Evolutionary conservation across 2,329 filamentous ascomycete species (phyloP).

Genomic region (Arachnomyces sp.): DNA sequence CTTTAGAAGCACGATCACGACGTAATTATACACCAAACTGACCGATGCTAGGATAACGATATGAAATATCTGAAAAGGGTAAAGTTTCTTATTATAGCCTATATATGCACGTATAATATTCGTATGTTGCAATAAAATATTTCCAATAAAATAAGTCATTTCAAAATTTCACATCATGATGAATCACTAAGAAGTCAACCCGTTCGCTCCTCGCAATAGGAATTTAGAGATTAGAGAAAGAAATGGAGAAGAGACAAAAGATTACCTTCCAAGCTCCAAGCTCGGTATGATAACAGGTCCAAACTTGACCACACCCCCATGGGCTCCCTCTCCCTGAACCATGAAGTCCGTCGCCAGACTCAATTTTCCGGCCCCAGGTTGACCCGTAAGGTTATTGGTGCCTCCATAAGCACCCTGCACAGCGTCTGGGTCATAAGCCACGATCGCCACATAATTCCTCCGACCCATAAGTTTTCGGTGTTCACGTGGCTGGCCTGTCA

Average conservation of each 20-base stretch:
- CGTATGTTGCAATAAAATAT: no score
- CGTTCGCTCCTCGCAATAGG: no score
- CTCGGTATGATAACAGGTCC: conserved; percentile 92
- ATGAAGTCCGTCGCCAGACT: conserved; percentile 94
- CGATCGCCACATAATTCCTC: conserved; percentile 84
- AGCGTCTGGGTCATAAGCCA: conserved; percentile 87
- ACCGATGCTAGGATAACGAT: no score
- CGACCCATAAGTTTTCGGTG: conserved; percentile 88
- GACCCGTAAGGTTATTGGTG: conserved; percentile 23
- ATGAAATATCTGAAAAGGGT: no score
- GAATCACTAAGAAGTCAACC: no score
- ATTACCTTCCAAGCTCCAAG: conserved; percentile 63
- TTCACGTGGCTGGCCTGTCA: conserved; percentile 73
- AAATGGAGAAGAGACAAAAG: conserved; percentile 2
- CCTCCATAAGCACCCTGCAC: conserved; percentile 44
- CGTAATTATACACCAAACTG: no score
- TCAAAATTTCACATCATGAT: no score
- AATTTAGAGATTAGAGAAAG: no score
- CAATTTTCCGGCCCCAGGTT: conserved; percentile 49
- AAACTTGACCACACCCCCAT: conserved; percentile 82
- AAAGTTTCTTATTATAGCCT: no score
- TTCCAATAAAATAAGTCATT: no score
- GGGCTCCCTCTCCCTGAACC: conserved; percentile 82
- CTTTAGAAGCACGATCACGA: no score
- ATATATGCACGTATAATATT: no score